Conservation (phyloP, 2,329 filamentous ascomycete genomes). For the Colletotrichum nymphaeae region DNA sequence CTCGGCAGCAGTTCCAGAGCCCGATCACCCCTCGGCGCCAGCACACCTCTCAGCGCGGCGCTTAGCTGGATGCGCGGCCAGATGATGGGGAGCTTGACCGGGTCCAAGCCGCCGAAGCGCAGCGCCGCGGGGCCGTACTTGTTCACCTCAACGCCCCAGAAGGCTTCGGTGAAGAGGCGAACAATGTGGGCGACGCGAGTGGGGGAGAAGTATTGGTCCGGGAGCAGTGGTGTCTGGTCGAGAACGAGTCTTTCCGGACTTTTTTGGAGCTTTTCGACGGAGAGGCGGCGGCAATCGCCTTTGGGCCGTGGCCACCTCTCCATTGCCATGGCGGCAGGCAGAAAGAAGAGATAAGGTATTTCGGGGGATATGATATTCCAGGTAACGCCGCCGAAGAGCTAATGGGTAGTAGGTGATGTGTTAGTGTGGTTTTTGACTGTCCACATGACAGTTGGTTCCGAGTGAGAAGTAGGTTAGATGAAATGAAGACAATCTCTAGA, state of each 20-base stretch:
- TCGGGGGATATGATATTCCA: slow-evolving; percentile 1
- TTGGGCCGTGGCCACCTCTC: slow-evolving; percentile 10
- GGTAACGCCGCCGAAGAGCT: slow-evolving; percentile 18
- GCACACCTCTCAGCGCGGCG: not conserved
- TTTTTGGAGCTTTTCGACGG: not conserved
- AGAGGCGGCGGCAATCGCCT: not conserved
- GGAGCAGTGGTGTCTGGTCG: not conserved
- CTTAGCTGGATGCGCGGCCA: not conserved
- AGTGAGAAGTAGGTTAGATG: too few relatives aligned
- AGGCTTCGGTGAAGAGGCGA: slow-evolving; percentile 40
- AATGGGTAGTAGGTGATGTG: not conserved
- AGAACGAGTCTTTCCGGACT: not conserved
- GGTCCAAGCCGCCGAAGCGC: not conserved
- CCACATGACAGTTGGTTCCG: not conserved
- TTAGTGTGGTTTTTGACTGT: not conserved
- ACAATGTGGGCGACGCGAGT: not conserved
- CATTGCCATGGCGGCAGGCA: not conserved
- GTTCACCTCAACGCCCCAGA: slow-evolving; percentile 41
- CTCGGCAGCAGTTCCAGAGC: not conserved
- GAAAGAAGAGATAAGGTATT: slow-evolving; percentile 1
- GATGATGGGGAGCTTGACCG: not conserved
- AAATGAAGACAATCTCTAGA: too few relatives aligned
- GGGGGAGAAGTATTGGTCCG: not conserved
- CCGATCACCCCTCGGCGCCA: not conserved
- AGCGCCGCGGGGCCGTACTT: slow-evolving; percentile 42